Conservation (phyloP, 2,329 filamentous ascomycete genomes). For the Rasamsonia emersonii region DNA sequence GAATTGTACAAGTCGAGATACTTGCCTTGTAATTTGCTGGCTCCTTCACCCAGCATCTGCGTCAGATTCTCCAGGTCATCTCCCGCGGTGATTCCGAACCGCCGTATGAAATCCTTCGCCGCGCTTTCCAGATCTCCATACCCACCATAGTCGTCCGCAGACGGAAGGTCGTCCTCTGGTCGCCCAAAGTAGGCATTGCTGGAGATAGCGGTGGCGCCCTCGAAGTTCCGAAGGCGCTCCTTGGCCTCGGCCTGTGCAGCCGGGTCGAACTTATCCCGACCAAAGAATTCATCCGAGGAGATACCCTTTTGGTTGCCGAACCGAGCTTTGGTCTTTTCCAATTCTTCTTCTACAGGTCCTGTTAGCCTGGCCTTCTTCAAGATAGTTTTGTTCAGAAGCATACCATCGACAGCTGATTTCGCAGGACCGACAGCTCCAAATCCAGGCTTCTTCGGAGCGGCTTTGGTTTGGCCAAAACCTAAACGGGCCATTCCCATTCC, state of each 20-base stretch:
- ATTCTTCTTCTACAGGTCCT: conserved; percentile 53
- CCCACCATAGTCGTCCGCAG: conserved; percentile 50
- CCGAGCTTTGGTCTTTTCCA: conserved; percentile 76
- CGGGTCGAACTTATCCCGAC: conserved; percentile 78
- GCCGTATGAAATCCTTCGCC: conserved; percentile 90
- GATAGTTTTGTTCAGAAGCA: conserved; percentile 12
- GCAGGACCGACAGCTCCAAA: conserved; percentile 79
- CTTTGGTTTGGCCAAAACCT: conserved; percentile 77
- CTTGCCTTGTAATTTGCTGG: conserved; percentile 68
- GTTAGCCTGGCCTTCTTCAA: conserved; percentile 7
- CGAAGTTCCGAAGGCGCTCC: conserved; percentile 78
- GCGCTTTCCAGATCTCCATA: conserved; percentile 90
- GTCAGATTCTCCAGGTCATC: conserved; percentile 92
- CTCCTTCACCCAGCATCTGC: conserved; percentile 75
- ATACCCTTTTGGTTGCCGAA: conserved; percentile 93
- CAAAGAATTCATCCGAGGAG: conserved; percentile 96
- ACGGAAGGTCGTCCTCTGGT: conserved; percentile 66
- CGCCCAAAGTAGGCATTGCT: conserved; percentile 97
- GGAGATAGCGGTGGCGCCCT: conserved; percentile 84
- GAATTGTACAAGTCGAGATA: conserved; percentile 2
- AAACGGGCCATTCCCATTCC: conserved; percentile 82
- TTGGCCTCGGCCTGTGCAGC: conserved; percentile 77
- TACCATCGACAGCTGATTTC: conserved; percentile 62
- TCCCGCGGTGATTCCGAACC: conserved; percentile 89
- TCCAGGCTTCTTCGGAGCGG: conserved; percentile 66